These are phyloP conservation scores for Capronia americana DNA, from an alignment of 2,329 filamentous ascomycete genomes.

Conservation along the genomic window DNA sequence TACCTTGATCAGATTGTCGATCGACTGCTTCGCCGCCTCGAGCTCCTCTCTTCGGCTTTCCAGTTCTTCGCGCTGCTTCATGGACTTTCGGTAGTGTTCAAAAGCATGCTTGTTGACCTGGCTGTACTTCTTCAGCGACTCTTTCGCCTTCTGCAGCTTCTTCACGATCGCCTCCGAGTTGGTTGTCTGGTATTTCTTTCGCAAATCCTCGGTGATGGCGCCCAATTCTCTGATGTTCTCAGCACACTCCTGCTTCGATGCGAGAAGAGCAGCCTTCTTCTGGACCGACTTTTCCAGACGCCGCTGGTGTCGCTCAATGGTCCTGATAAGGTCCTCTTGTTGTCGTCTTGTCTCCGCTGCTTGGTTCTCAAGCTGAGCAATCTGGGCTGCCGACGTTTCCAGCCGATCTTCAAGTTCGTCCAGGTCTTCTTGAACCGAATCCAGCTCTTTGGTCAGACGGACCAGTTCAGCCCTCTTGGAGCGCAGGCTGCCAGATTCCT, in stretches of 20 bases:
- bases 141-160: conserved; percentile 87
- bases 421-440: conserved; percentile 71
- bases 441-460: conserved; percentile 73
- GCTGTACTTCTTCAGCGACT: conserved; percentile 86
- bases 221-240: conserved; percentile 92
- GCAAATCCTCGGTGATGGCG: conserved; percentile 90
- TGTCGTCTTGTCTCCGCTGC: conserved; percentile 70
- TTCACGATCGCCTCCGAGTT: conserved; percentile 75
- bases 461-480: conserved; percentile 83
- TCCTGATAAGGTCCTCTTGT: conserved; percentile 75
- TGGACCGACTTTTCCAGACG: conserved; percentile 90
- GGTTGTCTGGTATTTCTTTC: conserved; percentile 86
- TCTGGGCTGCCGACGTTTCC: conserved; percentile 62
- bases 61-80: conserved; percentile 84
- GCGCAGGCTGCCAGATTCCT: conserved; percentile 64
- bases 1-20: conserved; percentile 89
- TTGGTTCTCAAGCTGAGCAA: conserved; percentile 65
- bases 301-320: conserved; percentile 86
- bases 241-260: conserved; percentile 78
- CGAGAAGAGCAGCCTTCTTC: conserved; percentile 79
- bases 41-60: conserved; percentile 85
- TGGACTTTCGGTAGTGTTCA: conserved; percentile 98
- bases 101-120: conserved; percentile 97
- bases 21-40: conserved; percentile 82
- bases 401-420: conserved; percentile 76